Evolutionary conservation across 2,329 filamentous ascomycete species (phyloP), one percentile per base, ranked within the genome.

Genomic region (Botryotinia narcissicola): DNA sequence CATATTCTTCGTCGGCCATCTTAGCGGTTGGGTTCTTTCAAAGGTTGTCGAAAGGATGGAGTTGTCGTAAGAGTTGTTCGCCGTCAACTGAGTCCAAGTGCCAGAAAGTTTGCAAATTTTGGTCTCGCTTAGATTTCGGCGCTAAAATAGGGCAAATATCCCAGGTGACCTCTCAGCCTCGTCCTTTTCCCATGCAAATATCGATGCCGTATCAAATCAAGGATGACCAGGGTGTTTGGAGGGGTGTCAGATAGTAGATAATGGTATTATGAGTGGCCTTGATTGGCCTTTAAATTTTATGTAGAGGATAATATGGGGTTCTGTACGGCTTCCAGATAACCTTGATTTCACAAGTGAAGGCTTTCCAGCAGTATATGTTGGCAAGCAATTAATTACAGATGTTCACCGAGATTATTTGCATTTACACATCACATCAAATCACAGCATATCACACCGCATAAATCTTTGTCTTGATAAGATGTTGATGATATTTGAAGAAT

Each of bases 1-100:
- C 91, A 86, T 93, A 93, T 86, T 92, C 72, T 72, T 73, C 89
- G 87, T 94, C 92, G 88, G 92, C 92, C 92, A 94, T 94, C 85
- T 84, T 92, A 88, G 87, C 86, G 85, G 84, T 72, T 64, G 63
- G 69, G 73, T 76, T 74, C 73, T 76, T 78, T 77, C 76, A 77
- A 77, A 76, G 61, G 51, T 78, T 75, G 77, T 80, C 79, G 78
- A 79, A 79, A 79, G 59, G 74, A 74, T 76, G 76, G 75, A 75
- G 57, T 73, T 74, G 59, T 71, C 69, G 69, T 42, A 67, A 61
- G 74, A 74, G 70, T 74, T 76, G 71, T 73, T 51, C 25, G 69
- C 20, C 57, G 42, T 29, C 29, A 57, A 5, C 20, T 10, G 32
- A 51, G 10, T 42, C 44, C 73, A 64, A 74, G 16, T 32, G 40